Evolutionary conservation across 306 rosid genomes (phyloP).

Genomic region (Biancaea sappan): DNA sequence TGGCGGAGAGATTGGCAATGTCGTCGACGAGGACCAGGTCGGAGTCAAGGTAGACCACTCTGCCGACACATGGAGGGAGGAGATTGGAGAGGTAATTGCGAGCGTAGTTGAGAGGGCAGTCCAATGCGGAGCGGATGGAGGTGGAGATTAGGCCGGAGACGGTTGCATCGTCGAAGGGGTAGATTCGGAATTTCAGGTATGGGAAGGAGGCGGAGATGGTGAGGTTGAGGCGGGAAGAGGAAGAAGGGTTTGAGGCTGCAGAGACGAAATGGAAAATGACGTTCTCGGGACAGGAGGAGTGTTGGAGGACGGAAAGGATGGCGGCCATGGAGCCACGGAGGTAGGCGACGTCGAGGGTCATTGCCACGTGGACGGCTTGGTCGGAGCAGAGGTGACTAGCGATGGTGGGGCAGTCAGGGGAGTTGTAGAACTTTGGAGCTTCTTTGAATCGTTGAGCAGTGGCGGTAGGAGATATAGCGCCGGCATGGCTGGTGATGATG

Average conservation of each 20-base stretch:
- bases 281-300: conserved; percentile 90
- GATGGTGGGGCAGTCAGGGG: conserved; percentile 55
- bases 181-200: conserved; percentile 68
- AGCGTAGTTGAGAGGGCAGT: conserved; percentile 91
- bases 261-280: conserved; percentile 75
- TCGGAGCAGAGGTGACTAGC: conserved; percentile 37
- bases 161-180: conserved; percentile 62
- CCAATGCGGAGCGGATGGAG: conserved; percentile 87
- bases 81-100: conserved; percentile 82
- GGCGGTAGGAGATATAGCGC: not conserved
- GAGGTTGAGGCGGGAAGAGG: conserved; percentile 37
- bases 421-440: conserved; percentile 92
- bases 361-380: conserved; percentile 70
- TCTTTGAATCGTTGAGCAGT: conserved; percentile 59
- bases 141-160: conserved; percentile 84
- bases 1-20: conserved; percentile 75
- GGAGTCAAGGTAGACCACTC: conserved; percentile 86
- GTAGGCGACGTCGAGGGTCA: conserved; percentile 86
- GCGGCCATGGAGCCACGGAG: conserved; percentile 98
- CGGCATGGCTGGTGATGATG: not conserved
- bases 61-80: conserved; percentile 58
- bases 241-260: conserved; percentile 44
- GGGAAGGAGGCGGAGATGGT: conserved; percentile 69
- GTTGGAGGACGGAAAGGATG: conserved; percentile 89
- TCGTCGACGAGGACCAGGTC: conserved; percentile 90